Base-by-base conservation (phyloP, 257 asterid genomes). In the Solanum sejunctum region DNA sequence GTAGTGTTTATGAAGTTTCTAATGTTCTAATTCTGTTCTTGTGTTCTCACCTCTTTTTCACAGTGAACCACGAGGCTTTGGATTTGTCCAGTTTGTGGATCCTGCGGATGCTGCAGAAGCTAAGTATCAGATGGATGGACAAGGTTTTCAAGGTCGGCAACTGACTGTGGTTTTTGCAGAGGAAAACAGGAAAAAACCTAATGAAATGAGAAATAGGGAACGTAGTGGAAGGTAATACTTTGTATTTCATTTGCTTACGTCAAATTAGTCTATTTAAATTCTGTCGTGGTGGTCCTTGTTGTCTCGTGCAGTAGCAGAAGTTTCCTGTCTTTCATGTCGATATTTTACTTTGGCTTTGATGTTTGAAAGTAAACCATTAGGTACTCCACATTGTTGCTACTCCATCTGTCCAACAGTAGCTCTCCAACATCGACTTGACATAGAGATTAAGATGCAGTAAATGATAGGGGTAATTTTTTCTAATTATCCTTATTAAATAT, bases 11-110 rank as follows among this genome's bases (percentile, higher is more conserved):
- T 11, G 10, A 11, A 16, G 36, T 52, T 11, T 67, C 41, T 26
- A 36, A 7, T 60, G 45, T 51, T 51, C 81, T 83, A 26, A 83
- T 13, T 49, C 6, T 83, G 1, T 64, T 49, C 28, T 12, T 69
- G 5, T 66, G 36, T 69, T 52, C 45, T 55, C 43, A 39, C 55
- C 23, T 10, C 54, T 15, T 55, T 66, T 32, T 1, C 83, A 87
- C 95, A 94, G 98, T 83, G 93, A 93, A 83, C 96, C 96, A 1
- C 92, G 98, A 12, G 98, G 97, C 17, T 95, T 95, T 92, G 98
- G 98, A 70, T 95, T 95, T 84, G 98, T 95, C 82, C 97, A 95
- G 83, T 95, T 71, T 82, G 70, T 93, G 54, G 90, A 93, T 85
- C 95, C 98, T 8, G 95, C 85, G 55, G 98, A 93, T 92, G 98